These are phyloP conservation scores for Sherardia arvensis DNA, from an alignment of 257 asterid species.

Conservation along the genomic window DNA sequence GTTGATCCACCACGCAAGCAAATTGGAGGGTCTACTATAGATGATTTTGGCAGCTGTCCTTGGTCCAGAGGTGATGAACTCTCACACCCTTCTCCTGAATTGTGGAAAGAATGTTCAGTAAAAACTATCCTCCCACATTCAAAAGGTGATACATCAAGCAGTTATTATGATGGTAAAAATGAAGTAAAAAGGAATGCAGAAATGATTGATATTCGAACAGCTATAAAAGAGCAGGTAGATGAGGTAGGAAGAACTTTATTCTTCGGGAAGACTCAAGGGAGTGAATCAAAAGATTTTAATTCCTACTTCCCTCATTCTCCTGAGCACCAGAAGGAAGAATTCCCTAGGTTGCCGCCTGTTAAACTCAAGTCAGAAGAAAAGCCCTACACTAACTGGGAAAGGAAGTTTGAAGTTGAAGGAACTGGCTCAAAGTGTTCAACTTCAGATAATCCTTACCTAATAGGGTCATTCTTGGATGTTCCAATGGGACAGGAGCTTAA, in stretches of 20 bases:
- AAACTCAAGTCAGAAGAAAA: conserved; percentile 84
- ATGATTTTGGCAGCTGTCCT: conserved; percentile 31
- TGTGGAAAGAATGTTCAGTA: conserved; percentile 55
- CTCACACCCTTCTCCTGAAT: conserved; percentile 33
- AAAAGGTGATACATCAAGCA: conserved; percentile 48
- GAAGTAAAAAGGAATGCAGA: conserved; percentile 57
- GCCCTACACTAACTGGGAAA: conserved; percentile 77
- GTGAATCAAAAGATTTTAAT: conserved; percentile 45
- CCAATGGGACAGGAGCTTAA: conserved; percentile 89
- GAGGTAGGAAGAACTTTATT: conserved; percentile 77
- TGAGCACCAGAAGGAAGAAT: conserved; percentile 74
- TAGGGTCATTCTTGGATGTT: conserved; percentile 94
- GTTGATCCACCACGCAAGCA: conserved; percentile 33
- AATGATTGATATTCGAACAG: conserved; percentile 41
- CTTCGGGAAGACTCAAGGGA: conserved; percentile 55
- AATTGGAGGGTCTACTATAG: conserved; percentile 33
- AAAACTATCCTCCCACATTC: conserved; percentile 66
- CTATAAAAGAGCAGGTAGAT: conserved; percentile 76
- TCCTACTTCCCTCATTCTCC: conserved; percentile 38
- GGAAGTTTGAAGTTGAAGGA: conserved; percentile 67
- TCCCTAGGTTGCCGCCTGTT: conserved; percentile 88
- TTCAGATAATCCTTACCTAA: conserved; percentile 57
- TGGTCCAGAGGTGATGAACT: conserved; percentile 46
- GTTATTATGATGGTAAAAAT: conserved; percentile 45
- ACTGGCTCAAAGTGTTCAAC: conserved; percentile 43